Conservation (phyloP, 1,284 basidiomycete genomes). For the Tranzscheliella williamsii region DNA sequence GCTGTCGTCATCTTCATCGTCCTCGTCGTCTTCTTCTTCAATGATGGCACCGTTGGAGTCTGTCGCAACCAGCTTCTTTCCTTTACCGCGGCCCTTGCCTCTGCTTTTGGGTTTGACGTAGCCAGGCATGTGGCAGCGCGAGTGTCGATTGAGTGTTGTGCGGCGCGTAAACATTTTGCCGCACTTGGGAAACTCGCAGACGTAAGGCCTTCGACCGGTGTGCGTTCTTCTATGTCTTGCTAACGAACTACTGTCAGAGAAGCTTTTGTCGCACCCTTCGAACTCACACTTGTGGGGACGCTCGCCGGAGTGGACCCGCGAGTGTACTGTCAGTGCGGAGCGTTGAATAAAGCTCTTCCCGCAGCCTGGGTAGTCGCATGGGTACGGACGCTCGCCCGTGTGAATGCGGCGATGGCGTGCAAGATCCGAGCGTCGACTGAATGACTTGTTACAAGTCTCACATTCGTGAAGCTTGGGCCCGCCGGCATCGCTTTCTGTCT, state of each 20-base stretch:
- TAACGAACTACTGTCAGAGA: constrained; percentile 67
- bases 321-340: constrained; percentile 77
- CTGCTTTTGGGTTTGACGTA: constrained; percentile 48
- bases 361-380: constrained; percentile 64
- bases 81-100: constrained; percentile 37
- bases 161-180: constrained; percentile 60
- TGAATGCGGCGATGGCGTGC: constrained; percentile 77
- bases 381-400: constrained; percentile 81
- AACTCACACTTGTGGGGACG: constrained; percentile 76
- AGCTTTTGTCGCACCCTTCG: constrained; percentile 68
- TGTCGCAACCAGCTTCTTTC: constrained; percentile 5
- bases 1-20: constrained; percentile 40
- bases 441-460: constrained; percentile 57
- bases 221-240: constrained; percentile 76
- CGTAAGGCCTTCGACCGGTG: constrained; percentile 62
- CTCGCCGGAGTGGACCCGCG: constrained; percentile 83
- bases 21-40: constrained; percentile 20
- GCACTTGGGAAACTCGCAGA: constrained; percentile 57
- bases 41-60: constrained; percentile 2
- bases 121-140: constrained; percentile 52
- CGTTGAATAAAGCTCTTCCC: constrained; percentile 60
- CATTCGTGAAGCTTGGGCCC: constrained; percentile 58
- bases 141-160: constrained; percentile 60
- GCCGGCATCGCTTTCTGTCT: constrained; percentile 58
- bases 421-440: constrained; percentile 57